phyloP scores from a whole-genome alignment of 2,329 filamentous ascomycete species.

The Ophiostoma perfectum region DNA sequence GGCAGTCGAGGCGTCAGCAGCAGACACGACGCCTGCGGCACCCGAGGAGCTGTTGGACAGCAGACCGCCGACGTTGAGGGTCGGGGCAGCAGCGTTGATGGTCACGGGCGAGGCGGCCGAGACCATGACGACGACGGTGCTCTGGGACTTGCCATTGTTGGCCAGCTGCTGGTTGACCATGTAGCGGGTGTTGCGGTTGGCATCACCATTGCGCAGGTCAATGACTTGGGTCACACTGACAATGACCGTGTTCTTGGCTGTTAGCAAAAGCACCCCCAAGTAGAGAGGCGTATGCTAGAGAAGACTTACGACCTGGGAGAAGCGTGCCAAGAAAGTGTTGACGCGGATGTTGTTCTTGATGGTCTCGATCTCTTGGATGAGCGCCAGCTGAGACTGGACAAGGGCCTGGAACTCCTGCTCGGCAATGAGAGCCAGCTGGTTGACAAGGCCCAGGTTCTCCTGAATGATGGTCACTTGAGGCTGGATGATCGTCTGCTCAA shows the following conservation, averaged over 20 bases:
- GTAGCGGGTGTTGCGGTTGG: slow-evolving; percentile 34
- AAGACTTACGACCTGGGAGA: slow-evolving; percentile 31
- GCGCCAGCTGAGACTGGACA: slow-evolving; percentile 36
- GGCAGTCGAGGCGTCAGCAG: slow-evolving; percentile 26
- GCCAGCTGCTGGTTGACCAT: slow-evolving; percentile 38
- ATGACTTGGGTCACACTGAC: slow-evolving; percentile 37
- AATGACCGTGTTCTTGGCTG: slow-evolving; percentile 34
- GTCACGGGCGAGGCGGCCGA: slow-evolving; percentile 36
- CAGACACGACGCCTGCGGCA: slow-evolving; percentile 18
- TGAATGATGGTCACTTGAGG: slow-evolving; percentile 33
- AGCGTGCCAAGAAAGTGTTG: slow-evolving; percentile 38
- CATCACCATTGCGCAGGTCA: slow-evolving; percentile 32
- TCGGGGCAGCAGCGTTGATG: slow-evolving; percentile 31
- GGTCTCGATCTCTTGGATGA: slow-evolving; percentile 36
- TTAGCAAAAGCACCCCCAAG: neutral
- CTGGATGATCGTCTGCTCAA: slow-evolving; percentile 34
- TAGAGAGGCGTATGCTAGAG: neutral
- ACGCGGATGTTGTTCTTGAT: slow-evolving; percentile 41
- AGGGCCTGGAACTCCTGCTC: slow-evolving; percentile 38
- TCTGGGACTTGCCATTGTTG: slow-evolving; percentile 35
- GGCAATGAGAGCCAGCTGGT: slow-evolving; percentile 33
- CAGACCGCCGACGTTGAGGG: slow-evolving; percentile 26
- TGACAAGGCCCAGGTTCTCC: slow-evolving; percentile 36
- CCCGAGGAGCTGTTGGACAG: slow-evolving; percentile 19
- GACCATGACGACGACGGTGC: slow-evolving; percentile 37